Evolutionary conservation across 352 stramenopile species (phyloP).

Genomic region (Albugo candida): DNA sequence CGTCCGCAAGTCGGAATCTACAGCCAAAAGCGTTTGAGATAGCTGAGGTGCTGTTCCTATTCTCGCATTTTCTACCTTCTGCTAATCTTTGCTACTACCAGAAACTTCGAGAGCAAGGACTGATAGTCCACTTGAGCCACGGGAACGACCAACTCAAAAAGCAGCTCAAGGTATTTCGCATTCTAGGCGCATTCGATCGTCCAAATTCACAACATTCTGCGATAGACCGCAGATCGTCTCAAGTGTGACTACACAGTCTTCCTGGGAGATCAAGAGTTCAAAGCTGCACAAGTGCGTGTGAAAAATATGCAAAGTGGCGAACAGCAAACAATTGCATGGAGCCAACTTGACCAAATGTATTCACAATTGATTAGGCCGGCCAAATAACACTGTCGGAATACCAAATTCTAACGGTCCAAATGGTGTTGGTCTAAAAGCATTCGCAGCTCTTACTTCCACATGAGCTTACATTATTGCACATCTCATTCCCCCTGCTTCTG

Average conservation of each 20-base stretch:
- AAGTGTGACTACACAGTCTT: conserved; percentile 54
- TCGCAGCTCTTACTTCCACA: no score
- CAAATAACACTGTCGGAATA: no score
- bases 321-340: conserved; percentile 12
- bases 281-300: conserved; percentile 36
- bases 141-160: conserved; percentile 68
- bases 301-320: conserved; percentile 51
- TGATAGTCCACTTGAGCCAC: conserved; percentile 71
- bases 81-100: conserved; percentile 4
- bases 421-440: no score
- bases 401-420: no score
- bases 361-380: no score
- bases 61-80: neutral
- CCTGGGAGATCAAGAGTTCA: conserved; percentile 45
- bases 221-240: conserved; percentile 40
- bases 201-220: neutral
- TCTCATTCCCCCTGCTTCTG: no score
- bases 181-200: neutral
- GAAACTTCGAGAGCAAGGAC: conserved; percentile 28
- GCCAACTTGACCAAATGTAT: neutral
- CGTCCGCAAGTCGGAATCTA: neutral
- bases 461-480: no score
- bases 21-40: neutral
- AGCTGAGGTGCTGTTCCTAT: neutral
- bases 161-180: conserved; percentile 53